Evolutionary conservation across 2,329 filamentous ascomycete genomes (phyloP).

Genomic region (Pseudocercospora pini-densiflorae): DNA sequence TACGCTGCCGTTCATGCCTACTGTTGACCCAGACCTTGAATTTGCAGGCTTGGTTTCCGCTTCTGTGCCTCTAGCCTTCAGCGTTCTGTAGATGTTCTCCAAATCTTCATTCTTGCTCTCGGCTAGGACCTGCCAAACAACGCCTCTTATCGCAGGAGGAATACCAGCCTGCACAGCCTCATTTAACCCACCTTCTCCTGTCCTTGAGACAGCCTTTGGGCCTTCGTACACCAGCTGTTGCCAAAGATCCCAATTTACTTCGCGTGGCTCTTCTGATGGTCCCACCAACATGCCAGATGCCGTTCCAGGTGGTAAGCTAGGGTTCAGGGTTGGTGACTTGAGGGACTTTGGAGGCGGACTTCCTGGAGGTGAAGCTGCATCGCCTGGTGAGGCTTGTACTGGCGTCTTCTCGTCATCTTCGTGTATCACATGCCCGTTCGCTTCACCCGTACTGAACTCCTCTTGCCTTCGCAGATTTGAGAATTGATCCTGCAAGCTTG

Average conservation of each 20-base stretch:
- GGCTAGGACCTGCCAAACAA: constrained; percentile 97
- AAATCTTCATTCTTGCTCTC: constrained; percentile 93
- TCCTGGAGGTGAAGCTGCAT: constrained; percentile 38
- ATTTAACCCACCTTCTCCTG: constrained; percentile 87
- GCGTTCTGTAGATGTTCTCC: constrained; percentile 82
- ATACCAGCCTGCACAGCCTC: constrained; percentile 91
- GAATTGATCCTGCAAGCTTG: constrained; percentile 53
- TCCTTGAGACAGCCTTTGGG: constrained; percentile 82
- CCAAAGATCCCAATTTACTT: constrained; percentile 99
- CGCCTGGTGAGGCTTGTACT: constrained; percentile 40
- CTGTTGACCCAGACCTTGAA: constrained; percentile 29
- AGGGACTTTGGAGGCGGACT: constrained; percentile 26
- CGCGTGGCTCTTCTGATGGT: constrained; percentile 70
- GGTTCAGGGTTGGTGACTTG: constrained; percentile 68
- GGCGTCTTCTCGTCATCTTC: constrained; percentile 22
- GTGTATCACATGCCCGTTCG: constrained; percentile 22
- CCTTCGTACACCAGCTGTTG: constrained; percentile 95
- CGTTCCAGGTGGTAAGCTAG: constrained; percentile 79
- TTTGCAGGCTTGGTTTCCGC: constrained; percentile 58
- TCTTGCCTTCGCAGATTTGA: constrained; percentile 51
- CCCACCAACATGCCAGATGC: constrained; percentile 79
- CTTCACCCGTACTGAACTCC: constrained; percentile 42
- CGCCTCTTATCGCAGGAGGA: constrained; percentile 92
- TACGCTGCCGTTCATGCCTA: constrained; percentile 57
- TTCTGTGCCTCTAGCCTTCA: constrained; percentile 78